Conservation (phyloP, 495 filamentous ascomycete species). For the Entonaema liquescens region DNA sequence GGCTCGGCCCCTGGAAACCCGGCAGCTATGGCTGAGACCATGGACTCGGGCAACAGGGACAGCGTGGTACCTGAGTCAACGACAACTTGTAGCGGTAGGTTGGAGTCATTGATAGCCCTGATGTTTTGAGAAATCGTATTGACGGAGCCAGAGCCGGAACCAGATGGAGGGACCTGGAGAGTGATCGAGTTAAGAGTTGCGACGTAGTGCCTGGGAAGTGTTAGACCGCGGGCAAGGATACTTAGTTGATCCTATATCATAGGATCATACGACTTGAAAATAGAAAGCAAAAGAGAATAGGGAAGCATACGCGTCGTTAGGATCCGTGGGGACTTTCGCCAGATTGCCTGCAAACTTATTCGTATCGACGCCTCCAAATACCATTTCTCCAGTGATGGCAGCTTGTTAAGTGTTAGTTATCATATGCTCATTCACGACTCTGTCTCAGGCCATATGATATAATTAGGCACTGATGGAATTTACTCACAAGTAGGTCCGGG, state of each 20-base stretch:
- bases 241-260: conserved; percentile 37
- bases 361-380: conserved; percentile 84
- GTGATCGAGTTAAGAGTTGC: conserved; percentile 68
- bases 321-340: conserved; percentile 52
- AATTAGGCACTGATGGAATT: not conserved
- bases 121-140: conserved; percentile 8
- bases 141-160: conserved; percentile 5
- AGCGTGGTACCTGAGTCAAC: conserved; percentile 76
- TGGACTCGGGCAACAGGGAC: conserved; percentile 68
- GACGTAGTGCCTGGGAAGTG: conserved; percentile 47
- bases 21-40: conserved; percentile 63
- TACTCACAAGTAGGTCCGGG: conserved; percentile 40
- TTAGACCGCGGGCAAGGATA: conserved; percentile 56
- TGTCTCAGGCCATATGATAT: not conserved
- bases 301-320: conserved; percentile 40
- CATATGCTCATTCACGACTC: not conserved
- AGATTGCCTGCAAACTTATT: conserved; percentile 74
- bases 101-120: conserved; percentile 35
- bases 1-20: conserved; percentile 60
- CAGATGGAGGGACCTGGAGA: conserved; percentile 43
- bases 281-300: not conserved
- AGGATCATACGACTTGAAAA: too few species aligned
- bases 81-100: conserved; percentile 63
- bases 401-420: conserved; percentile 37
- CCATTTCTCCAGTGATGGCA: conserved; percentile 68